Evolutionary conservation across 768 basidiomycete genomes (phyloP).

Genomic region (Coprinopsis strossmayeri): DNA sequence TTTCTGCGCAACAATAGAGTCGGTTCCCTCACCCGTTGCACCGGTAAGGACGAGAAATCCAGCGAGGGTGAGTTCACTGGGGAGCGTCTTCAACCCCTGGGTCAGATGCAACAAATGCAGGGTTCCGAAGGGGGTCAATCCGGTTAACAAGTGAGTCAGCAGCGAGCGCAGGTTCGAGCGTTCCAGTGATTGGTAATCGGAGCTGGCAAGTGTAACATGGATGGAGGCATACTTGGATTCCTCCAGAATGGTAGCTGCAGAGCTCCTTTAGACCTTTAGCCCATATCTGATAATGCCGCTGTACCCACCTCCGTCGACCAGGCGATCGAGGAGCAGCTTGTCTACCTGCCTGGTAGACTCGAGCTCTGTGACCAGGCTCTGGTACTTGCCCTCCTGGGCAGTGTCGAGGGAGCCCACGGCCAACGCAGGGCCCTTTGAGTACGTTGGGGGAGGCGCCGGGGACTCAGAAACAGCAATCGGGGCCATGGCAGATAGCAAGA

Average conservation of each 20-base stretch:
- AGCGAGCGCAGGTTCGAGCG: conserved; percentile 46
- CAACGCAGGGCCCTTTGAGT: conserved; percentile 46
- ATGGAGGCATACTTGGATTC: conserved; percentile 55
- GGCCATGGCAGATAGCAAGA: conserved; percentile 37
- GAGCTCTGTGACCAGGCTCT: conserved; percentile 56
- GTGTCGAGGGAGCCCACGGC: conserved; percentile 75
- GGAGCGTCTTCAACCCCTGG: conserved; percentile 34
- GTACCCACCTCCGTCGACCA: conserved; percentile 75
- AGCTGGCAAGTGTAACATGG: conserved; percentile 55
- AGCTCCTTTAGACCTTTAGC: no score
- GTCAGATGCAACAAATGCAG: conserved; percentile 57
- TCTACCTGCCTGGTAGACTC: conserved; percentile 55
- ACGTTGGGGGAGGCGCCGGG: conserved; percentile 13
- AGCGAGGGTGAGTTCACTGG: conserved; percentile 53
- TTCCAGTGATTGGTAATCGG: conserved; percentile 53
- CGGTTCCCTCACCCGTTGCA: conserved; percentile 20
- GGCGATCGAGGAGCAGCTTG: conserved; percentile 74
- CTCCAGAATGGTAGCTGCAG: conserved; percentile 58
- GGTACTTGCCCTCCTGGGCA: conserved; percentile 76
- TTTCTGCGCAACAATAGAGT: conserved; percentile 63
- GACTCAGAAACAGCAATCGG: conserved; percentile 48
- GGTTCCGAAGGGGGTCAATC: conserved; percentile 62
- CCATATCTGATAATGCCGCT: no score
- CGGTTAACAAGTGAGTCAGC: conserved; percentile 51
- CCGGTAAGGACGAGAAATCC: conserved; percentile 55